Base-by-base conservation (phyloP, 805 yeast species). In the Sugiyamaella valdiviana region DNA sequence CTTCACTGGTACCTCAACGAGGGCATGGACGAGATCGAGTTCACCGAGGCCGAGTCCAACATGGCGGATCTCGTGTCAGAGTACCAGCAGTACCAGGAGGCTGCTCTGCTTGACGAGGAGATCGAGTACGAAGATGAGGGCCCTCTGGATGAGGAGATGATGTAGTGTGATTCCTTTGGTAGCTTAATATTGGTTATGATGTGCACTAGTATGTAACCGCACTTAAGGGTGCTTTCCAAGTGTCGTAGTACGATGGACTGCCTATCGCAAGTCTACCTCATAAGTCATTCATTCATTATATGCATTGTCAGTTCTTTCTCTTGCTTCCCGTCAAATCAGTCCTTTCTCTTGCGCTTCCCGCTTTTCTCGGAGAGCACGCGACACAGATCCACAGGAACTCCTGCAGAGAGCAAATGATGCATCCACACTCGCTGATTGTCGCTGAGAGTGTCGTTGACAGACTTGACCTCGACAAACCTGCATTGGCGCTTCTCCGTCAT, bases 21-120 rank as follows among this genome's bases (percentile, higher is more conserved):
- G 71, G 96, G 96, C 73, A 89, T 89, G 96, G 96, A 89, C 64
- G 95, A 84, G 72, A 77, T 82, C 75, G 96, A 89, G 72, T 89
- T 89, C 69, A 79, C 88, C 50, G 96, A 89, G 73, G 96, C 96
- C 46, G 95, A 87, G 72, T 82, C 91, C 48, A 85, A 89, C 67
- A 80, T 89, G 89, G 79, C 78, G 59, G 96, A 89, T 70, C 75
- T 89, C 64, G 89, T 88, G 49, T 79, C 82, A 63, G 96, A 89
- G 70, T 82, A 89, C 66, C 93, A 86, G 72, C 96, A 89, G 72
- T 86, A 88, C 73, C 95, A 88, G 75, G 91, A 83, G 57, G 86
- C 83, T 46, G 77, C 80, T 50, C 74, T 78, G 49, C 85, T 83
- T 50, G 89, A 83, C 61, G 84, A 79, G 56, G 90, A 80, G 39